Base-by-base conservation (phyloP, 164 flowering plant species). In the Tinospora cordifolia region DNA sequence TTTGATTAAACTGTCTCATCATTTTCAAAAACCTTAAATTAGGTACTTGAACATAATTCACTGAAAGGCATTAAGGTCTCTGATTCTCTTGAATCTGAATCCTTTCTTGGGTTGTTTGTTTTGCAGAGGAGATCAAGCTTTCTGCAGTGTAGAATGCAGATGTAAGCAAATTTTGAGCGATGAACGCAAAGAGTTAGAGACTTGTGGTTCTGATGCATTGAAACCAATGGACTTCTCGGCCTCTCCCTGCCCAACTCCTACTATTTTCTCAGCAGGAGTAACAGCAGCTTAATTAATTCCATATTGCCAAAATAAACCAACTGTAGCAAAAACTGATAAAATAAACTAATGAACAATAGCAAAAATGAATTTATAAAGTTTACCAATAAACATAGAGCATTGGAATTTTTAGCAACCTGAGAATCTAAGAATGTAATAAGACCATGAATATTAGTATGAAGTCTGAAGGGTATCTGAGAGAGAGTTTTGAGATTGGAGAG, bases 91-190 rank as follows among this genome's bases (percentile, higher is more conserved):
- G 8, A 64, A 64, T 15, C 2, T 10, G 3, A 59, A 64, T 51
- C 54, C n/a, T 36, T 46, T 63, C 34, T 38, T 36, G 60, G 64
- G 27, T 40, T 13, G 27, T 67, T 67, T 49, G 25, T 46, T 46
- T 75, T 81, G 84, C 84, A 87, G 88, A 65, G 88, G 88, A 12
- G 91, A 85, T 46, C 81, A 84, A 34, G 88, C 87, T 59, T 86
- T 85, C 73, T 87, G 90, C 70, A 87, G 90, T 54, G 79, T 69
- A 13, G 91, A 87, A 68, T 87, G 91, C 72, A 81, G 91, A 22
- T 71, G 64, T 81, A 77, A 76, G 46, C 83, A 87, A 66, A 85
- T 87, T 11, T 40, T 69, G 41, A 73, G 63, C 0, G 88, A 87
- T 25, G 86, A 85, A 25, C 67, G 15, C 76, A 84, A 73, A 60